A percentile compares a stretch with the other conserved stretches of the same genome.
Evolutionary conservation across 192 early-diverging fungal genomes (phyloP).

Genomic region (Cladochytrium replicatum): DNA sequence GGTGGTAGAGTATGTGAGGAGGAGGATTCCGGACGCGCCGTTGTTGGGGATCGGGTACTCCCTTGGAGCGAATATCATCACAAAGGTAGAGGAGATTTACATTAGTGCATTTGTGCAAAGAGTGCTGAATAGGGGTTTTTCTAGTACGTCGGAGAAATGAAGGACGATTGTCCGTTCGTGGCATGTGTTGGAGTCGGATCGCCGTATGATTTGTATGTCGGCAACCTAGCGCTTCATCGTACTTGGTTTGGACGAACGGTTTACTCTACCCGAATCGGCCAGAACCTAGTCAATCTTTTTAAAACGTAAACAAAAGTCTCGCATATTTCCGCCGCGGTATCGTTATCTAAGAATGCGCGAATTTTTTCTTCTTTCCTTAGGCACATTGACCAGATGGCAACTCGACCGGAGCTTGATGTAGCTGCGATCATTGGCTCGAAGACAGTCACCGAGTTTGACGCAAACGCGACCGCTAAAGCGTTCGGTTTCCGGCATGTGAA

Average conservation of each 20-base stretch:
- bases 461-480: conserved; percentile 53
- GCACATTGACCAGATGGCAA: too few species aligned
- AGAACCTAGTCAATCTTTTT: conserved; percentile 42
- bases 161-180: conserved; percentile 59
- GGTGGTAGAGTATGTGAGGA: conserved; percentile 43
- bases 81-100: conserved; percentile 47
- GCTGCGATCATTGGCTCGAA: conserved; percentile 40
- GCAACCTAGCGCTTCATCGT: conserved; percentile 35
- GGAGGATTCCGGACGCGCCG: conserved; percentile 46
- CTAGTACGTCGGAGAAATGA: conserved; percentile 73
- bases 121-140: conserved; percentile 3
- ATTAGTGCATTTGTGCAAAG: not conserved
- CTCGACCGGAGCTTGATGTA: conserved; percentile 41
- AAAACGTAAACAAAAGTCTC: conserved; percentile 14
- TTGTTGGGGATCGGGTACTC: conserved; percentile 80
- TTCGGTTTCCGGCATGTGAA: conserved; percentile 73
- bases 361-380: conserved; percentile 4
- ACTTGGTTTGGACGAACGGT: conserved; percentile 44
- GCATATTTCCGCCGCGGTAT: conserved; percentile 1
- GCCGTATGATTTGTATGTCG: conserved; percentile 68
- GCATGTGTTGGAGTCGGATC: conserved; percentile 75
- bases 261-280: conserved; percentile 49
- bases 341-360: conserved; percentile 3
- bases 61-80: conserved; percentile 84
- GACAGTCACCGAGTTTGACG: conserved; percentile 77